Evolutionary conservation across 106 monocot genomes (phyloP).

Genomic region (Dendrobium nobile): DNA sequence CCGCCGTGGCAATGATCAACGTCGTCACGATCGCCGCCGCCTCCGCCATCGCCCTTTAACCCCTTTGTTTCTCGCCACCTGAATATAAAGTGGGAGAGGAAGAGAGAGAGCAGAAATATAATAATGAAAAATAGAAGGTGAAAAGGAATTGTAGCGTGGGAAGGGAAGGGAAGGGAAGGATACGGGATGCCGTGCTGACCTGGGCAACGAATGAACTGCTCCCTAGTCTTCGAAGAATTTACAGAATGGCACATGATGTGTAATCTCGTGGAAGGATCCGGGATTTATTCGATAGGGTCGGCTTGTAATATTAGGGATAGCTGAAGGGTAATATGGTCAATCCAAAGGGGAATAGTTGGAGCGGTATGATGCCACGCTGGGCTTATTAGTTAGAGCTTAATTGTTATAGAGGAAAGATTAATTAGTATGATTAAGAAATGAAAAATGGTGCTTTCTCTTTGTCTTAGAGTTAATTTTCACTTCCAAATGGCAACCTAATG

Average conservation of each 20-base stretch:
- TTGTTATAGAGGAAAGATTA: no score
- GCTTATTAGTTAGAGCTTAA: no score
- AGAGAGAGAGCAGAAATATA: neutral
- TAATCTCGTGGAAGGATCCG: no score
- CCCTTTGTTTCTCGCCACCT: neutral
- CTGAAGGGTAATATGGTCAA: neutral
- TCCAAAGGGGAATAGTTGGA: neutral
- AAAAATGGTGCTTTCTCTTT: no score
- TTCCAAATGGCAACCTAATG: no score
- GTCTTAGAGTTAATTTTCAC: no score
- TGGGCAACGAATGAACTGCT: neutral
- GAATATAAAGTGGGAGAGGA: conserved; percentile 4
- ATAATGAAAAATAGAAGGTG: neutral
- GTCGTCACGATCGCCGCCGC: neutral
- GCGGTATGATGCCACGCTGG: no score
- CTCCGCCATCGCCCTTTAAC: neutral
- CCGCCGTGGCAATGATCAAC: conserved; percentile 1
- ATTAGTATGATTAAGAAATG: no score
- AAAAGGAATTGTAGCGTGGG: neutral
- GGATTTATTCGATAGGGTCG: neutral
- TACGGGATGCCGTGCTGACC: neutral
- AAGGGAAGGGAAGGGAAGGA: neutral
- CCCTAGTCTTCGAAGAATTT: no score
- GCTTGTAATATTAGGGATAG: neutral
- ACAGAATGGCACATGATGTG: no score